A percentile compares a stretch with the other conserved stretches of the same genome.
Evolutionary conservation across 2,329 filamentous ascomycete species (phyloP).

Genomic region (Neonectria faginata): DNA sequence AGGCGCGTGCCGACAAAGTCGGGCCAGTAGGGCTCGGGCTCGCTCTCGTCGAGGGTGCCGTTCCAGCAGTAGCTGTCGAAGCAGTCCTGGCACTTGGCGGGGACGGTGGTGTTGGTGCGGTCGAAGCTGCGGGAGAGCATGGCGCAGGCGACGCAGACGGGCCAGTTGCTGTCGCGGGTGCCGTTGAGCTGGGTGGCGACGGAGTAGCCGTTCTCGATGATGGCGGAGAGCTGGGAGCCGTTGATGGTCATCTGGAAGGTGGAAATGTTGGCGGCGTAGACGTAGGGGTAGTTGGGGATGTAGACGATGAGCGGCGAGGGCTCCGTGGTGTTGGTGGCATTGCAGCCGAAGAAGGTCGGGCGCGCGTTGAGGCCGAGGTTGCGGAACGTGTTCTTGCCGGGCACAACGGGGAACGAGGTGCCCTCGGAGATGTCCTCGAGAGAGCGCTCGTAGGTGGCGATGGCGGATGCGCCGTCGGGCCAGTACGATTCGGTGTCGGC

Average conservation of each 20-base stretch:
- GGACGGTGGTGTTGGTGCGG: slow-evolving; percentile 75
- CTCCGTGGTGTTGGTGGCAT: slow-evolving; percentile 65
- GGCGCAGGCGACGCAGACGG: slow-evolving; percentile 87
- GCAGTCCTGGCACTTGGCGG: slow-evolving; percentile 78
- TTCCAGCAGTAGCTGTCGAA: slow-evolving; percentile 94
- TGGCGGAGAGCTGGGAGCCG: slow-evolving; percentile 75
- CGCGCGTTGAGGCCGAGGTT: slow-evolving; percentile 68
- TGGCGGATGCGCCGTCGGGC: slow-evolving; percentile 71
- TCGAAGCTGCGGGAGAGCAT: slow-evolving; percentile 81
- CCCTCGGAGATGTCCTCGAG: slow-evolving; percentile 61
- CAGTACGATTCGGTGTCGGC: slow-evolving; percentile 69
- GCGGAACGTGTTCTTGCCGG: slow-evolving; percentile 66
- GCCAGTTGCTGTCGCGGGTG: slow-evolving; percentile 80
- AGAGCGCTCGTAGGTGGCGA: slow-evolving; percentile 68
- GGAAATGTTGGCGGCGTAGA: slow-evolving; percentile 79
- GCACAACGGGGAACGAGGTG: slow-evolving; percentile 69
- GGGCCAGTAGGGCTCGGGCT: slow-evolving; percentile 51
- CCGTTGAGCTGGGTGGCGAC: slow-evolving; percentile 85
- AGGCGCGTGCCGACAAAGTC: slow-evolving; percentile 44
- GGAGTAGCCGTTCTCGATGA: slow-evolving; percentile 89
- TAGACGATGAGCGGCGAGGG: slow-evolving; percentile 82
- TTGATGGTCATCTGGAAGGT: slow-evolving; percentile 79
- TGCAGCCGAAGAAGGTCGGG: slow-evolving; percentile 74
- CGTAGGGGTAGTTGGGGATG: slow-evolving; percentile 82
- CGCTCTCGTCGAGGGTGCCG: slow-evolving; percentile 66